Evolutionary conservation across 306 rosid genomes (phyloP), one percentile per base, ranked within the genome.

Genomic region (Betula pendula): DNA sequence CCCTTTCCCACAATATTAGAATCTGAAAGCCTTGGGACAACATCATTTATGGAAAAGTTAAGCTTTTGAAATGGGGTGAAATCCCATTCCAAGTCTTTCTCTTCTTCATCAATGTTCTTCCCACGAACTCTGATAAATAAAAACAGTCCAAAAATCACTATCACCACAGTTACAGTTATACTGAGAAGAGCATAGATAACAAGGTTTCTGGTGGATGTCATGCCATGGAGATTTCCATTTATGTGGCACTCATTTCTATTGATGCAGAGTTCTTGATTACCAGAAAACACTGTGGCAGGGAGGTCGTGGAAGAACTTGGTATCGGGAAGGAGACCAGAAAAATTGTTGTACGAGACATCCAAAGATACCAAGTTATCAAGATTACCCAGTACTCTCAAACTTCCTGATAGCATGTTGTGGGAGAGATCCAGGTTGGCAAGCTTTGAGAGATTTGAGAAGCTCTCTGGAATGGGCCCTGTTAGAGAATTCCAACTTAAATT

Each of bases 11-110:
- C 88, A 42, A 94, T 75, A 82, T 86, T 94, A 22, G 96, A 87
- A 71, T 92, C 98, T 2, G 96, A 85, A 69, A 94, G 84, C 82
- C 81, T 79, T 19, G 94, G 70, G 74, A 90, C 71, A 55, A 94
- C 83, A 55, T 94, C 97, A 70, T 77, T 83, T 49, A 92, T 87
- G 42, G 96, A 82, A 88, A 94, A 94, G 80, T 85, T 89, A 68
- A 94, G 83, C 71, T 90, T 94, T 49, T 94, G 98, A 83, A 94
- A 94, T 76, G 97, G 97, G 74, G 94, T 94, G 84, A 92, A 92
- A 51, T 88, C 86, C 98, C 98, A 94, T 53, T 89, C 90, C 79
- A 87, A 65, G 62, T 84, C 88, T 75, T 77, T 35, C 73, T 81
- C 92, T 77, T 82, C 87, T 27, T 84, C 89, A 29, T 67, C 69